Percentiles rank a stretch among this genome's conserved stretches.
Conservation (phyloP, 2,329 filamentous ascomycete species). For the Monilinia vaccinii-corymbosi region DNA sequence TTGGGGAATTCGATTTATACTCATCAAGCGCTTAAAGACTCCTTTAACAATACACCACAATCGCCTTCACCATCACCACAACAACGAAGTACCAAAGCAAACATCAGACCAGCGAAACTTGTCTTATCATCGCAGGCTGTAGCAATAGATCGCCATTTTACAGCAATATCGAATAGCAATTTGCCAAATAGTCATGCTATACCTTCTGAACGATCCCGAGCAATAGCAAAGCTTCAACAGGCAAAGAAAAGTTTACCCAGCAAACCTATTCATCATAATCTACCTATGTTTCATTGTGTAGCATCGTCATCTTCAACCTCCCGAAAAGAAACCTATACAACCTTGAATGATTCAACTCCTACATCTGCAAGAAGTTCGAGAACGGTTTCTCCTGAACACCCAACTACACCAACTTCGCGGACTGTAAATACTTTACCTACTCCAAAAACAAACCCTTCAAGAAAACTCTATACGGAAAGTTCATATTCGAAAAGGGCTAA, state of each 20-base stretch:
- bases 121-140: not conserved
- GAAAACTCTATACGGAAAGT: not conserved
- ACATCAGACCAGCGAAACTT: too few species aligned
- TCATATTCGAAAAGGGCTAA: not conserved
- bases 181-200: not conserved
- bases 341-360: not conserved
- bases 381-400: not conserved
- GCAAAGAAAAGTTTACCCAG: not conserved
- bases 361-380: not conserved
- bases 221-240: not conserved
- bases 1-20: not conserved
- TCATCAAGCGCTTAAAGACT: too few species aligned
- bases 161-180: not conserved
- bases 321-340: not conserved
- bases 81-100: too few species aligned
- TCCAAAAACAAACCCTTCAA: not conserved
- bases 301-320: not conserved
- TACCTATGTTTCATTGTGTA: not conserved
- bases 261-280: not conserved
- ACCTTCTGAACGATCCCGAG: not conserved
- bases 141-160: not conserved
- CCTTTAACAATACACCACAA: not conserved
- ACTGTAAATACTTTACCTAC: not conserved
- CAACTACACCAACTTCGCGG: not conserved
- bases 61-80: too few species aligned